These are phyloP conservation scores for Bryum argenteum DNA, from an alignment of 225 moss, liverwort and hornwort species.

Conservation along the genomic window DNA sequence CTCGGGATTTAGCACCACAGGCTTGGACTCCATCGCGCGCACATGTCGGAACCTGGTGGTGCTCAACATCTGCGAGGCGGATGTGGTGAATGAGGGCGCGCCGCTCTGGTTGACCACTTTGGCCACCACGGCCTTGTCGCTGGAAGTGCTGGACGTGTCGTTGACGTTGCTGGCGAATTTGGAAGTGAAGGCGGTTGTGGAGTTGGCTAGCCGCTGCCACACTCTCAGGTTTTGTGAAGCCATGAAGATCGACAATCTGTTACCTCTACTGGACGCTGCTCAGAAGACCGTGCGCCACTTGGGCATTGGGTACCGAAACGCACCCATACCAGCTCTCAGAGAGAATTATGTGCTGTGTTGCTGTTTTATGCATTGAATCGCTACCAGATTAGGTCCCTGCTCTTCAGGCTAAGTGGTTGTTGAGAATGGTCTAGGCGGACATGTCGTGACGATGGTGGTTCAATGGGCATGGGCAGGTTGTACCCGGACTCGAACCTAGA, in stretches of 20 bases:
- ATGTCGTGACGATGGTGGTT: neutral
- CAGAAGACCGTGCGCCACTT: constrained; percentile 41
- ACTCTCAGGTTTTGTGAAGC: constrained; percentile 42
- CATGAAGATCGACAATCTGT: constrained; percentile 33
- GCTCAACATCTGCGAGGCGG: constrained; percentile 50
- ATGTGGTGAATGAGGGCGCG: constrained; percentile 22
- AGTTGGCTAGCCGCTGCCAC: constrained; percentile 55
- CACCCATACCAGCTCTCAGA: neutral
- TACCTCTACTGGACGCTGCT: constrained; percentile 53
- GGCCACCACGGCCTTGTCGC: constrained; percentile 36
- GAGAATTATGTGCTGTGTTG: no score
- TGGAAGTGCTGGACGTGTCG: constrained; percentile 55
- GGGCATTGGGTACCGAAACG: constrained; percentile 47
- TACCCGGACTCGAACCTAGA: constrained; percentile 18
- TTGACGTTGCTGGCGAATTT: constrained; percentile 43
- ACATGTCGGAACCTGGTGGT: constrained; percentile 39
- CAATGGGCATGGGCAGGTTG: constrained; percentile 36
- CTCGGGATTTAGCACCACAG: constrained; percentile 50
- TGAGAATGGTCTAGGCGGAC: neutral
- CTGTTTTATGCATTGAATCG: neutral
- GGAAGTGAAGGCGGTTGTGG: constrained; percentile 36
- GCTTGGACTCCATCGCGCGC: constrained; percentile 44
- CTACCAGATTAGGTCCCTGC: neutral
- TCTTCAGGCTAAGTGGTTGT: neutral
- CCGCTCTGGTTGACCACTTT: constrained; percentile 47